Evolutionary conservation across 2,329 filamentous ascomycete genomes (phyloP), one percentile per base, ranked within the genome.

Genomic region (Aspergillus hortae): DNA sequence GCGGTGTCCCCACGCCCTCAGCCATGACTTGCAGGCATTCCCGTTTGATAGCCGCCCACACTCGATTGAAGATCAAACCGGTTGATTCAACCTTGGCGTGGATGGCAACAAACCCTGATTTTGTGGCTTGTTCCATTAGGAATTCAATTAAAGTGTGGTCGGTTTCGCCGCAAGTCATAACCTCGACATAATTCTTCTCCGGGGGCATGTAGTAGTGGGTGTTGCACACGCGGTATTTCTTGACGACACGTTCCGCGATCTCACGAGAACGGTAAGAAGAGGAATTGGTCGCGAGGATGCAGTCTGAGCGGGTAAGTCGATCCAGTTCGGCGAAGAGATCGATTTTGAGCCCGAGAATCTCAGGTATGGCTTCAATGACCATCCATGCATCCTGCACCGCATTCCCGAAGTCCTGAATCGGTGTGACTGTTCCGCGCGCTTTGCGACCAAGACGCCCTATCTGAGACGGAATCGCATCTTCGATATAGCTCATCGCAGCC

Each of bases 331-430:
- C 43, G 17, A 45, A 45, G 23, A 33, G 14, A 17, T 45, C 19
- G 15, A 45, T 25, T 23, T 45, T 45, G 7, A 45, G 43, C n/a
- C 11, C n/a, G 43, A 45, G 43, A 11, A 32, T 45, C 23, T 45
- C 43, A 4, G 43, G 43, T 14, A 45, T 33, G 43, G 43, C 43
- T 45, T 45, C 43, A n/a, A 45, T 45, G 43, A 42, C 40, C 40
- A 42, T 42, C 40, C 40, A 42, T 6, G 40, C 40, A 17, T 42
- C 19, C 15, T 21, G 40, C 19, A 42, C 40, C 11, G 40, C 40
- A 21, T 17, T 9, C 4, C 23, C 40, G 7, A 42, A 7, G 5
- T 19, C 19, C 40, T 42, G 15, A 17, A 23, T n/a, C 6, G 40
- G 15, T 23, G 11, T 12, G 17, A 42, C 40, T 4, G 15, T 42